Conservation (phyloP, 345 rosid genomes). For the Moricandia arvensis region DNA sequence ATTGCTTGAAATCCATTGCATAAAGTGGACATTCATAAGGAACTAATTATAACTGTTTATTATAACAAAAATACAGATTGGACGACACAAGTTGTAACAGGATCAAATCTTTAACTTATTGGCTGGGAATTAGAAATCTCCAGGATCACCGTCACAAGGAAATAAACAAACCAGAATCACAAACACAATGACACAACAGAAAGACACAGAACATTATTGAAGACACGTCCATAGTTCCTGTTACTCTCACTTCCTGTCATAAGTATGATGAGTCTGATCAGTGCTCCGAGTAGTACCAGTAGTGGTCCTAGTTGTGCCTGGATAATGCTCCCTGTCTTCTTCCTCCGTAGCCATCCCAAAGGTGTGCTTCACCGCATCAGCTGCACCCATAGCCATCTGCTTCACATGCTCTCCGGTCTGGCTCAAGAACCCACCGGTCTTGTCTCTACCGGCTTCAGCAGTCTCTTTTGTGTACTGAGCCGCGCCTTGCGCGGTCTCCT, state of each 20-base stretch:
- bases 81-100: neutral
- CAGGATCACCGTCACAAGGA: constrained; percentile 26
- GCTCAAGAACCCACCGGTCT: constrained; percentile 46
- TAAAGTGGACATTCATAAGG: neutral
- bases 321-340: constrained; percentile 2
- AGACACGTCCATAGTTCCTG: neutral
- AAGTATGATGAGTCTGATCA: constrained; percentile 26
- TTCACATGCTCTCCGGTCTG: constrained; percentile 60
- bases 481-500: constrained; percentile 38
- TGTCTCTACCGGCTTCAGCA: constrained; percentile 47
- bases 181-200: constrained; percentile 9
- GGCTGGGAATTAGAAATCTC: constrained; percentile 29
- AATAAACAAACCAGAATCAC: neutral
- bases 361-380: constrained; percentile 55
- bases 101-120: constrained; percentile 23
- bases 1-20: neutral
- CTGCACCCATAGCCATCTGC: constrained; percentile 57
- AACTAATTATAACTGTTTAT: neutral
- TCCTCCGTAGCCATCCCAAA: constrained; percentile 48
- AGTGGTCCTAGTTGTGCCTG: constrained; percentile 8
- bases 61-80: neutral
- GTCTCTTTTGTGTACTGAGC: constrained; percentile 41
- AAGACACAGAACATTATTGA: neutral
- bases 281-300: constrained; percentile 15
- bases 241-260: constrained; percentile 29